phyloP scores from a whole-genome alignment of 352 stramenopile genomes.

The Phytopythium aichiense region DNA sequence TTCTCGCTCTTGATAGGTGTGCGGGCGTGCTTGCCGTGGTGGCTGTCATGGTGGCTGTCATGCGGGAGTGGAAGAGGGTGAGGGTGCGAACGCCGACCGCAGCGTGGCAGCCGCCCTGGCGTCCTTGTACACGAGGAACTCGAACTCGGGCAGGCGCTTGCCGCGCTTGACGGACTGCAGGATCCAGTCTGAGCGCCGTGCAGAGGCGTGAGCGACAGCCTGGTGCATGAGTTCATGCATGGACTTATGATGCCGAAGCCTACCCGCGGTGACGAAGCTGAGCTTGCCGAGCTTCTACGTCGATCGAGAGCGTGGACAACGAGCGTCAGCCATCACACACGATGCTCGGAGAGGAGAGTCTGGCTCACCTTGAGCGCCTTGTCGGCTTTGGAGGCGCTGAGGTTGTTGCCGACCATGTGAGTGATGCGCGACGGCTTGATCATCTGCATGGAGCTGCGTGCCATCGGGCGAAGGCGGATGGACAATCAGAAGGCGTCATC shows the following conservation, averaged over 20 bases:
- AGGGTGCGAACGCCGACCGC: constrained; percentile 13
- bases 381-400: constrained; percentile 72
- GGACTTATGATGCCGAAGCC: too few relatives aligned
- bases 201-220: neutral
- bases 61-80: neutral
- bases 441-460: constrained; percentile 5
- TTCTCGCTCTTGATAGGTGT: constrained; percentile 12
- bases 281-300: constrained; percentile 45
- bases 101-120: constrained; percentile 11
- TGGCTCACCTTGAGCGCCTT: constrained; percentile 60
- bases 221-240: too few relatives aligned
- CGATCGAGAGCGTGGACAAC: neutral
- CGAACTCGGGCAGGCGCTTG: constrained; percentile 61
- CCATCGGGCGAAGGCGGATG: too few relatives aligned
- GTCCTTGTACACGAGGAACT: constrained; percentile 76
- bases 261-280: constrained; percentile 68
- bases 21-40: constrained; percentile 6
- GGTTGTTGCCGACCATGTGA: constrained; percentile 77
- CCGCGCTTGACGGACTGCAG: constrained; percentile 63
- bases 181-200: constrained; percentile 52
- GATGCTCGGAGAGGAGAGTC: neutral
- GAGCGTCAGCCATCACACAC: neutral
- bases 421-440: constrained; percentile 53
- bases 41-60: neutral
- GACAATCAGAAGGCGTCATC: neutral